These are phyloP conservation scores for Chloromonas sp. DNA, from an alignment of 163 green algal species.

Conservation along the genomic window DNA sequence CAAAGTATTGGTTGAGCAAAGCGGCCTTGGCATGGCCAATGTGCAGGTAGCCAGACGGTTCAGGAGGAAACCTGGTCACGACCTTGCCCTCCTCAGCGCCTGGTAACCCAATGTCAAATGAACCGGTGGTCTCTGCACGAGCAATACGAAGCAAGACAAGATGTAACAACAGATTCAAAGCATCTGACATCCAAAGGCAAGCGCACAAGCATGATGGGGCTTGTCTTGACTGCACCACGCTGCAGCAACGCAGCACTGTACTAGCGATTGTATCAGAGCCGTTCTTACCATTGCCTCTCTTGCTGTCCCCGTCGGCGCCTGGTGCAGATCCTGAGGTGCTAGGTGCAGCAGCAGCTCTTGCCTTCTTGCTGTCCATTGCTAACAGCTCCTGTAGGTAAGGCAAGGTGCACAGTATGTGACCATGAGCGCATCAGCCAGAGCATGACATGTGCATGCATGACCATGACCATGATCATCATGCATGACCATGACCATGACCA, in stretches of 20 bases:
- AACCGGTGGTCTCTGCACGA: constrained; percentile 32
- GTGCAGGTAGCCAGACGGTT: constrained; percentile 96
- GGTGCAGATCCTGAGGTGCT: no score
- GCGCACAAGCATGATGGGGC: no score
- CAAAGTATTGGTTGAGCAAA: constrained; percentile 92
- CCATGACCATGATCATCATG: neutral
- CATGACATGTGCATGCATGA: no score
- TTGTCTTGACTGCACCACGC: no score
- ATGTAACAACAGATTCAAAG: neutral
- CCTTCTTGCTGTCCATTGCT: constrained; percentile 27
- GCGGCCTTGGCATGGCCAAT: constrained; percentile 95
- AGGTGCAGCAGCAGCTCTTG: no score
- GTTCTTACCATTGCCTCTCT: no score
- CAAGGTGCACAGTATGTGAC: no score
- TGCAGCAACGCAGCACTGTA: no score
- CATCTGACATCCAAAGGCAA: no score
- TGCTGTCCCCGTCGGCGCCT: no score
- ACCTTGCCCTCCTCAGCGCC: constrained; percentile 79
- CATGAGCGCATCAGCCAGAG: no score
- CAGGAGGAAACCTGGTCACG: constrained; percentile 94
- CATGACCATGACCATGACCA: neutral
- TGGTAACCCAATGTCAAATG: constrained; percentile 79
- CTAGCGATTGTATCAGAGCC: no score
- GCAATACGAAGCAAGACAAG: neutral
- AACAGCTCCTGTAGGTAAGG: constrained; percentile 16